These are phyloP conservation scores for Phaseolus lunatus DNA, from an alignment of 306 rosid genomes.

Conservation along the genomic window DNA sequence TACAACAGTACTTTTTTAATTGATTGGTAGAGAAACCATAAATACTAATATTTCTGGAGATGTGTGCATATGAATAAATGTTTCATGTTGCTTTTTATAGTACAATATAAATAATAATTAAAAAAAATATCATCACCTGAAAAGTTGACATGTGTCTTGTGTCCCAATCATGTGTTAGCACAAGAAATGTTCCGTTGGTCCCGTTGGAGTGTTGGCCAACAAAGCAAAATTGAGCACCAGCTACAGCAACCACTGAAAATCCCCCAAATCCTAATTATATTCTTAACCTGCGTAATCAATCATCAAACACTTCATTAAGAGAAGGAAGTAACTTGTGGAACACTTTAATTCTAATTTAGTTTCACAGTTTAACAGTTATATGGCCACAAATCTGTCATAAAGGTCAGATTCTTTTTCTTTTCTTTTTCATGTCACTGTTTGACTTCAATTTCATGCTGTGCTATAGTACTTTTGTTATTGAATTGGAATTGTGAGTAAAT, in stretches of 20 bases:
- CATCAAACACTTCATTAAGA: background rate
- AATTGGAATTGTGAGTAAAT: background rate
- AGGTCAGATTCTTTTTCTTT: conserved; percentile 22
- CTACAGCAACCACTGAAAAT: background rate
- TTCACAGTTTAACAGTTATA: background rate
- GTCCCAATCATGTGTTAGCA: conserved; percentile 25
- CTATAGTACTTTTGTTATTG: background rate
- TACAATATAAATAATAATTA: background rate
- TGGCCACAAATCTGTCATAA: background rate
- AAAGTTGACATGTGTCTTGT: conserved; percentile 21
- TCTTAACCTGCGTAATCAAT: conserved; percentile 11
- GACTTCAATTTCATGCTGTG: conserved; percentile 1
- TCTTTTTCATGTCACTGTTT: background rate
- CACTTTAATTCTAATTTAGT: conserved; percentile 1
- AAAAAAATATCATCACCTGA: background rate
- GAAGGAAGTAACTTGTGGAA: conserved; percentile 5
- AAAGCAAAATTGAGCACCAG: conserved; percentile 7
- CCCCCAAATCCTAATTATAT: conserved; percentile 1
- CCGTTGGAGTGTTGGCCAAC: background rate
- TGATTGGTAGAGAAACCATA: background rate
- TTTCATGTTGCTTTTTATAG: background rate
- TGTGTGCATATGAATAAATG: background rate
- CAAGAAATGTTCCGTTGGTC: conserved; percentile 38
- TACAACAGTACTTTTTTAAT: background rate
- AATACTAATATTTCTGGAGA: background rate